Conservation (phyloP, 768 basidiomycete species). For the Pleurotus salmoneostramineus region DNA sequence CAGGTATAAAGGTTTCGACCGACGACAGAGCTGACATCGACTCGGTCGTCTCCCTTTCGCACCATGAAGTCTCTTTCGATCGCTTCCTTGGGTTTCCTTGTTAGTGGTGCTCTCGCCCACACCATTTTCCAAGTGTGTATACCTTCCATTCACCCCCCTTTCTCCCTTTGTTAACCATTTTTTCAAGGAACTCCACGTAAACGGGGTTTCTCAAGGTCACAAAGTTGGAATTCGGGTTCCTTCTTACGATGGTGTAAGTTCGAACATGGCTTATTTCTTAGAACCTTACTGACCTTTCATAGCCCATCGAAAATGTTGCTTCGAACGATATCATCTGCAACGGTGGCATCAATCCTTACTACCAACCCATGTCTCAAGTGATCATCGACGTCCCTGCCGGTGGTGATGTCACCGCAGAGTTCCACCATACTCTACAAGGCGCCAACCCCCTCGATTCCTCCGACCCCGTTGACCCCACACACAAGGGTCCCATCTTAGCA, state of each 20-base stretch:
- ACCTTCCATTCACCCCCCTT: too few species aligned
- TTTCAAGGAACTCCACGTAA: constrained; percentile 35
- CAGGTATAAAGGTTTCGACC: too few species aligned
- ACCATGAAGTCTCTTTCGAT: too few species aligned
- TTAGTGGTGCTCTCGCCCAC: constrained; percentile 37
- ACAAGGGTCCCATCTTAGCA: constrained; percentile 36
- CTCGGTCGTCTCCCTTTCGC: too few species aligned
- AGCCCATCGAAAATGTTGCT: constrained; percentile 41
- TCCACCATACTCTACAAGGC: constrained; percentile 33
- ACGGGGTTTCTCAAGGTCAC: constrained; percentile 44
- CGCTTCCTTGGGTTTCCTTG: constrained; percentile 19
- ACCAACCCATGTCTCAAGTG: constrained; percentile 28
- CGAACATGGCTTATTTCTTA: constrained; percentile 2
- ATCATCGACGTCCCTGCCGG: constrained; percentile 37
- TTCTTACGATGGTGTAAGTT: constrained; percentile 27
- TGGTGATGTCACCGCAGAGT: constrained; percentile 32
- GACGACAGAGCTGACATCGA: too few species aligned
- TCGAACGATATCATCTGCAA: constrained; percentile 41
- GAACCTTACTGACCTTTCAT: neutral
- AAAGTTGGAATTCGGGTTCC: constrained; percentile 41
- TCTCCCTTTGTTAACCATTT: too few species aligned
- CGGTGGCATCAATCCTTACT: constrained; percentile 18
- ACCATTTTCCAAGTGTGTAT: constrained; percentile 45
- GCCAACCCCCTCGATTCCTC: constrained; percentile 30
- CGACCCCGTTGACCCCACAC: constrained; percentile 37